Evolutionary conservation across 306 rosid genomes (phyloP).

Genomic region (Medicago lupulina): DNA sequence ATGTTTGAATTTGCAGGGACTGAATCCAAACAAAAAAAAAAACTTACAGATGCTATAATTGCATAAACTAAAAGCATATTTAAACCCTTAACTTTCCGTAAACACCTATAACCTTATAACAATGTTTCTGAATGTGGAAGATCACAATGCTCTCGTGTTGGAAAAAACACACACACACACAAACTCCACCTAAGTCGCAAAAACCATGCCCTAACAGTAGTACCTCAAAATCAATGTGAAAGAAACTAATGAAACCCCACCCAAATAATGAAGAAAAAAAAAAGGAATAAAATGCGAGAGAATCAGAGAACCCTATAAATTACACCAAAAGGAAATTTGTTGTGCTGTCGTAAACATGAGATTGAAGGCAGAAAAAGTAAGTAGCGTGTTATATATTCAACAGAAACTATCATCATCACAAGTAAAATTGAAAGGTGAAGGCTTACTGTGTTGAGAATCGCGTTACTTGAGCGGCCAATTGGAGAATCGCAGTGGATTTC

Average conservation of each 20-base stretch:
- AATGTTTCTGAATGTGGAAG: not conserved
- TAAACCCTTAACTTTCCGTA: not conserved
- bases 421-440: not conserved
- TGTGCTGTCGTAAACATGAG: not conserved
- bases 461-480: no score
- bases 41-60: no score
- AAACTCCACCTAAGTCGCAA: no score
- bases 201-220: constrained; percentile 21
- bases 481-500: not conserved
- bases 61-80: not conserved
- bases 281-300: no score
- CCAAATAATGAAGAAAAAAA: no score
- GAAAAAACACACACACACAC: no score
- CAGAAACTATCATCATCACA: not conserved
- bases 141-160: not conserved
- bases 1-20: no score
- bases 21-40: no score
- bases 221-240: constrained; percentile 18
- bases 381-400: not conserved
- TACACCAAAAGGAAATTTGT: not conserved
- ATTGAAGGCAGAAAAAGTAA: not conserved
- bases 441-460: not conserved
- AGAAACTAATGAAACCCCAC: not conserved
- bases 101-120: not conserved
- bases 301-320: no score